Conservation (phyloP, 257 asterid species). For the Asclepias syriaca region DNA sequence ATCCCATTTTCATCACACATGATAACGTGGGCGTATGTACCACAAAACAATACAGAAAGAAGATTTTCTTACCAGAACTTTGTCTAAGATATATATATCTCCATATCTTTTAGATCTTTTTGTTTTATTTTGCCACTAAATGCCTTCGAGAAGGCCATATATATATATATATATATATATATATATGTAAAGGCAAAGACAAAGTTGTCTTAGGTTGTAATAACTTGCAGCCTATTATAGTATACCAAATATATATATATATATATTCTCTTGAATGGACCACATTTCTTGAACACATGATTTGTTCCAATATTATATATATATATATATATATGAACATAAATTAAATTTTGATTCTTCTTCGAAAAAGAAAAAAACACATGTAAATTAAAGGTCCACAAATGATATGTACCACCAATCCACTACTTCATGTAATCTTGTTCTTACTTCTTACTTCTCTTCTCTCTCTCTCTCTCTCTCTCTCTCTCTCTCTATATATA, state of each 20-base stretch:
- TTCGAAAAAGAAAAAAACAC: slow-evolving; percentile 5
- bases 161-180: neutral
- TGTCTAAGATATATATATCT: neutral
- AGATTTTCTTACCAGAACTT: neutral
- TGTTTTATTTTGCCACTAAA: slow-evolving; percentile 6
- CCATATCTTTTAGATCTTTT: neutral
- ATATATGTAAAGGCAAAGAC: neutral
- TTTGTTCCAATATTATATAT: neutral
- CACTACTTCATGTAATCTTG: neutral
- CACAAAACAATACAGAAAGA: neutral
- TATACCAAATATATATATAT: neutral
- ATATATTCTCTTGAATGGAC: slow-evolving; percentile 13
- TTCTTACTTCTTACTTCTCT: neutral
- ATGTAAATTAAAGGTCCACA: slow-evolving; percentile 15
- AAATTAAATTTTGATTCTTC: neutral
- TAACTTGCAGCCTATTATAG: slow-evolving; percentile 1
- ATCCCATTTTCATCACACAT: neutral
- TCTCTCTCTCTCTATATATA: no score
- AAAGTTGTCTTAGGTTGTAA: slow-evolving; percentile 3
- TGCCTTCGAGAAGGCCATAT: neutral
- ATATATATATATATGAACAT: neutral
- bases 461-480: no score
- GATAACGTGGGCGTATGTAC: neutral
- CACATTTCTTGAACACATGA: slow-evolving; percentile 10
- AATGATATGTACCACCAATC: slow-evolving; percentile 17